Conservation (phyloP, 2,329 filamentous ascomycete genomes). For the Scedosporium dehoogii region DNA sequence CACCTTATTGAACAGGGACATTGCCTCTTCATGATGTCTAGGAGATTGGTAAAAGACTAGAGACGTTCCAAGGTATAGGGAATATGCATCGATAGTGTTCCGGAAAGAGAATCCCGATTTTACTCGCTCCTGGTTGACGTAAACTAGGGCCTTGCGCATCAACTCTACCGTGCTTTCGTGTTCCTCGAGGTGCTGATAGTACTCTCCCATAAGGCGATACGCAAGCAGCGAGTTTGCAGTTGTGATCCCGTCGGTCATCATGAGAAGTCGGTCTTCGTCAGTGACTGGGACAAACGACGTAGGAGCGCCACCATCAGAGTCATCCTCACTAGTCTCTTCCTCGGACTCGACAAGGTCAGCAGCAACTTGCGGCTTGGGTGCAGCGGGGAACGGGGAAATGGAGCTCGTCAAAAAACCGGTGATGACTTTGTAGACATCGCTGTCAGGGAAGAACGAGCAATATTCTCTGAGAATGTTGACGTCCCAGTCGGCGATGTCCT, state of each 20-base stretch:
- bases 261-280: conserved; percentile 67
- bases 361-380: conserved; percentile 14
- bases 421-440: conserved; percentile 72
- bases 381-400: conserved; percentile 67
- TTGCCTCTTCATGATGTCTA: conserved; percentile 80
- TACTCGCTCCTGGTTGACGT: conserved; percentile 48
- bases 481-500: conserved; percentile 68
- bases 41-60: conserved; percentile 86
- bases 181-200: conserved; percentile 78
- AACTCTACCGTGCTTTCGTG: conserved; percentile 72
- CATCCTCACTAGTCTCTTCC: conserved; percentile 40
- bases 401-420: conserved; percentile 74
- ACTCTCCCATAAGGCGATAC: conserved; percentile 72
- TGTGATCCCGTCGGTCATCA: conserved; percentile 68
- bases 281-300: conserved; percentile 50
- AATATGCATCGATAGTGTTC: conserved; percentile 64
- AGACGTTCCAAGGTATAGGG: conserved; percentile 72
- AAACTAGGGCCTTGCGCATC: conserved; percentile 61
- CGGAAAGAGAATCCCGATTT: conserved; percentile 60
- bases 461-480: conserved; percentile 70
- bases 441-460: conserved; percentile 72
- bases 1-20: conserved; percentile 73
- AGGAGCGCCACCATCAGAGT: conserved; percentile 45
- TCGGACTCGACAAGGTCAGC: conserved; percentile 34
- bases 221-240: conserved; percentile 65